Evolutionary conservation across 2,329 filamentous ascomycete species (phyloP).

Genomic region (Ambrosiella xylebori): DNA sequence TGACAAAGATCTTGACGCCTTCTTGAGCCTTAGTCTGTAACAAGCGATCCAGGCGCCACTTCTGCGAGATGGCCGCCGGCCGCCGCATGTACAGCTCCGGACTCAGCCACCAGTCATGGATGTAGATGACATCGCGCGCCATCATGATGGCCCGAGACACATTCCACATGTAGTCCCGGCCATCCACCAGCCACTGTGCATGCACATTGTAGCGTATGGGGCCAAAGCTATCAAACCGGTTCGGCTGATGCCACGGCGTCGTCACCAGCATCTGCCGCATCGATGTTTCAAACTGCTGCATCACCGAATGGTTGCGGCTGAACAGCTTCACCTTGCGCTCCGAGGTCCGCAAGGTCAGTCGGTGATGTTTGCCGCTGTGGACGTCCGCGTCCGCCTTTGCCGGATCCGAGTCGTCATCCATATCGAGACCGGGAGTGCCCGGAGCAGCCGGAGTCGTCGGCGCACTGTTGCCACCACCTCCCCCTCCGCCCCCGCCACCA

Average conservation of each 20-base stretch:
- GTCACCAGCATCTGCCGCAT: slow-evolving; percentile 70
- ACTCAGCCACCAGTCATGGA: slow-evolving; percentile 98
- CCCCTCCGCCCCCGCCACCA: neutral
- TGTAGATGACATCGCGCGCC: slow-evolving; percentile 94
- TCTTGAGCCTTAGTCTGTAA: slow-evolving; percentile 87
- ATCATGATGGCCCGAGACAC: slow-evolving; percentile 92
- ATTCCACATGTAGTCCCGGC: slow-evolving; percentile 98
- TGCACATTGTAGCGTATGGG: slow-evolving; percentile 75
- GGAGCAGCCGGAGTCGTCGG: slow-evolving; percentile 9
- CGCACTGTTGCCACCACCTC: slow-evolving; percentile 16
- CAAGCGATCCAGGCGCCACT: slow-evolving; percentile 86
- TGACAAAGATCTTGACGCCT: slow-evolving; percentile 94
- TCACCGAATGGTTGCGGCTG: slow-evolving; percentile 74
- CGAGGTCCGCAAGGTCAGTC: slow-evolving; percentile 72
- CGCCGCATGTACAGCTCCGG: slow-evolving; percentile 90
- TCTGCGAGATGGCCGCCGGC: slow-evolving; percentile 88
- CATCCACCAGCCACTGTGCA: slow-evolving; percentile 93
- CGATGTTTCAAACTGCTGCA: slow-evolving; percentile 86
- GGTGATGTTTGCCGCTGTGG: slow-evolving; percentile 49
- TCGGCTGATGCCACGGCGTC: slow-evolving; percentile 66
- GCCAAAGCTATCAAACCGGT: slow-evolving; percentile 86
- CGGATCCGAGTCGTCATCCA: slow-evolving; percentile 12
- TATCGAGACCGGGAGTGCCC: neutral
- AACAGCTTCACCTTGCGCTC: slow-evolving; percentile 85
- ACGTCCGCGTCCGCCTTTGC: slow-evolving; percentile 4